Evolutionary conservation across 257 asterid genomes (phyloP).

Genomic region (Lycium barbarum): DNA sequence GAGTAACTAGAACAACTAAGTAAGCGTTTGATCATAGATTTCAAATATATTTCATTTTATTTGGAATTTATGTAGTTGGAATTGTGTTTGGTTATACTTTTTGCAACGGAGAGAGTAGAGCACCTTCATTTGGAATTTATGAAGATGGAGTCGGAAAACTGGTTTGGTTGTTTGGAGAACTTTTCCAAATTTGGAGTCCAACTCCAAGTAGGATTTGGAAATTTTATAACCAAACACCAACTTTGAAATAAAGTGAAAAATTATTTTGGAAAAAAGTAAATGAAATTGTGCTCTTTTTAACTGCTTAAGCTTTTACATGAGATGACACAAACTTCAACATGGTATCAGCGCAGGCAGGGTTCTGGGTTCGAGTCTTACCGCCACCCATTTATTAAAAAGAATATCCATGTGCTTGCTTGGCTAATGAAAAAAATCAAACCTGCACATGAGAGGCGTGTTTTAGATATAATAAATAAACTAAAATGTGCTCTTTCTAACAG

Average conservation of each 20-base stretch:
- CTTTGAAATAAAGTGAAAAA: too few species aligned
- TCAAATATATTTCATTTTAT: too few species aligned
- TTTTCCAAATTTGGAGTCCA: too few species aligned
- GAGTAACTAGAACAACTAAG: conserved; percentile 8
- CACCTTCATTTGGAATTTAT: too few species aligned
- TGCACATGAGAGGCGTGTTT: not conserved
- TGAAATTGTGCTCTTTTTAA: not conserved
- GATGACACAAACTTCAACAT: not conserved
- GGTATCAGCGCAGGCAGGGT: not conserved
- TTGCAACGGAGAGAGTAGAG: too few species aligned
- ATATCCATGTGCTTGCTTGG: conserved; percentile 1
- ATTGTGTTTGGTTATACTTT: too few species aligned
- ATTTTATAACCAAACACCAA: too few species aligned
- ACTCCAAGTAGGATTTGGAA: too few species aligned
- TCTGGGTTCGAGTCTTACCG: not conserved
- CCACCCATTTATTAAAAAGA: not conserved
- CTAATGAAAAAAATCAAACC: not conserved
- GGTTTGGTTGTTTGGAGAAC: too few species aligned
- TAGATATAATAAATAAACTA: not conserved
- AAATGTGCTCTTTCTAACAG: not conserved
- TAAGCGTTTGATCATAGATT: too few species aligned
- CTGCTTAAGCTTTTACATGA: not conserved
- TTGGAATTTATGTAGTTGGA: too few species aligned
- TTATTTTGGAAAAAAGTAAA: not conserved
- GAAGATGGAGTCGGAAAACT: too few species aligned